Evolutionary conservation across 2,329 filamentous ascomycete species (phyloP), one percentile per base, ranked within the genome.

Genomic region (Bipolaris oryzae): DNA sequence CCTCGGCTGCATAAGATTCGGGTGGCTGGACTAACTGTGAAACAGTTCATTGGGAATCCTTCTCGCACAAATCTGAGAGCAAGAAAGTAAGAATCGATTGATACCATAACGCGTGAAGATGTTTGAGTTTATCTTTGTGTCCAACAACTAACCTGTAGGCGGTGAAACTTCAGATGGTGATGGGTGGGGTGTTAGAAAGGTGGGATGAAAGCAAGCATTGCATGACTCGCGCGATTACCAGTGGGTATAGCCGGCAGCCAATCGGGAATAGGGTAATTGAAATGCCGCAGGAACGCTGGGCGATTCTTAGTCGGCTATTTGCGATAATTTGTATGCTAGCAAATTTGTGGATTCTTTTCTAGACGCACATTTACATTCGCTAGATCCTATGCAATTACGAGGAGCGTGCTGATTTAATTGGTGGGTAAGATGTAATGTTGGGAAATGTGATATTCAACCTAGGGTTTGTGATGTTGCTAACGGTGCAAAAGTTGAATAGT

Each of bases 1-100:
- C 65, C 65, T 70, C 68, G 68, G 66, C 57, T 69, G 62, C 57
- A 59, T 62, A 45, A 25, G 50, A 47, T 59, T 42, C 31, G 49
- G 15, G 39, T 23, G 31, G 38, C 5, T 16, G 28, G 18, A 33
- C 28, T 45, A 45, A 33, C n/a, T 9, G 15, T 7, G 11, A 15
- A 20, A 20, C 16, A 10, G 5, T 10, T 41, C 38, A 41, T 7
- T 15, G n/a, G 21, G 6, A 11, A 15, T 3, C 6, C 2, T 23
- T n/a, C 5, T 23, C 4, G 20, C 6, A n/a, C 20, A 5, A 3
- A 13, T n/a, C 20, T 15, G n/a, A 21, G 20, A 15, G 20, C 20
- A 3, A 23, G 11, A 15, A 2, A 23, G 11, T 3, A 23, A 10
- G 3, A 28, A 28, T 28, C 7, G 2, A 9, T 2, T 28, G 10